Evolutionary conservation across 306 rosid species (phyloP).

Genomic region (Corylus heterophylla): DNA sequence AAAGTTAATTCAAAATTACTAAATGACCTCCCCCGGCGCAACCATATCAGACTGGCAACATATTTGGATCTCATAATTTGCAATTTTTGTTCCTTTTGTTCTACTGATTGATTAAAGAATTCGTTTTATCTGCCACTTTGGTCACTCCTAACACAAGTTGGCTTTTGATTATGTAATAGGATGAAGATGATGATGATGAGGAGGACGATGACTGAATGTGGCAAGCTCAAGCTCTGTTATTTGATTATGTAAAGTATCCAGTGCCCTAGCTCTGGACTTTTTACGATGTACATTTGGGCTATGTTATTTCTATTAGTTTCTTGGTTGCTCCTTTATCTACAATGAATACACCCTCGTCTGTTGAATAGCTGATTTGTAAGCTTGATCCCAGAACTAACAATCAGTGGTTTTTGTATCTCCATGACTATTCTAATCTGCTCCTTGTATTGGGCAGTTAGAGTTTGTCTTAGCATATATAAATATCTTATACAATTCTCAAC

Average conservation of each 20-base stretch:
- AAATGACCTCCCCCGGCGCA: too few species aligned
- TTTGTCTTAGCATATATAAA: not conserved
- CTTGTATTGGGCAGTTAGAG: not conserved
- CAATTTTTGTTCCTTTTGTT: not conserved
- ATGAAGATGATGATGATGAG: conserved; percentile 17
- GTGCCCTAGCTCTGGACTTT: not conserved
- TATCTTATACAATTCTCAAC: not conserved
- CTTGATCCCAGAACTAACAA: not conserved
- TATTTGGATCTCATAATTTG: not conserved
- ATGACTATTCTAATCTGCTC: not conserved
- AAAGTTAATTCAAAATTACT: too few species aligned
- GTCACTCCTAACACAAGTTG: conserved; percentile 1
- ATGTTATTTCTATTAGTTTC: not conserved
- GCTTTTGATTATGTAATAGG: conserved; percentile 19
- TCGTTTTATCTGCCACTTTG: not conserved
- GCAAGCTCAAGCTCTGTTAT: conserved; percentile 3
- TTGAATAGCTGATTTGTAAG: not conserved
- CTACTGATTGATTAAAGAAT: not conserved
- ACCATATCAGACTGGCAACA: not conserved
- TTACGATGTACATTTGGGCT: not conserved
- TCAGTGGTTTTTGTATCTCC: not conserved
- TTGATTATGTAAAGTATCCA: conserved; percentile 11
- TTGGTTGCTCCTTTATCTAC: not conserved
- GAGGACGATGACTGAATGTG: conserved; percentile 29
- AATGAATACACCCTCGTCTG: not conserved